Base-by-base conservation (phyloP, 768 basidiomycete species). In the Termitomyces sp. region DNA sequence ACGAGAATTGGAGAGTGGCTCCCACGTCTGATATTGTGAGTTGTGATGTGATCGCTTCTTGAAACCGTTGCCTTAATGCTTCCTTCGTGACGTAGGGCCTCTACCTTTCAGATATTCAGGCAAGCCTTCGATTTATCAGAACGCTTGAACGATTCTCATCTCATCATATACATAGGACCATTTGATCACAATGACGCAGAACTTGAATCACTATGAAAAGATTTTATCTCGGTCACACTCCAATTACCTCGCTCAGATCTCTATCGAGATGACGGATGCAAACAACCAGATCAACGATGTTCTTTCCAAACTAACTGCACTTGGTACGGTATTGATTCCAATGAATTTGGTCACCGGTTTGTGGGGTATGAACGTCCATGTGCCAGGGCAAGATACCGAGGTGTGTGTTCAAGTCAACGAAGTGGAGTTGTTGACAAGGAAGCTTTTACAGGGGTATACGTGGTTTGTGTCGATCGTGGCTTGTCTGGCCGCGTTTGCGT, bases 281-380 rank as follows among this genome's bases (percentile, higher is more conserved):
- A 99, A 99, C 74, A 99, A 99, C 70, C 94, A 98, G 75, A 99
- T 98, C 75, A 99, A 99, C 72, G 94, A 98, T 66, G 97, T 99
- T 2, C 83, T 98, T 5, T 93, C 91, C 5, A 98, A 98, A 75
- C 77, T 99, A 57, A 98, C 97, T 0, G 96, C 97, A 7, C 80
- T 99, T 45, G 97, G 97, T 80, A 99, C 97, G 6, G 85, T 99
- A 5, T 87, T 98, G 62, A 87, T 99, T 67, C 97, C 90, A 35
- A 97, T 95, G 88, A 98, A 98, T 70, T 72, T 98, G 69, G 84
- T 99, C 49, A 99, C 97, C 26, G 95, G 90, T 85, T 53, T 97
- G 14, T 96, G 93, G 94, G 95, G 96, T 12, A 98, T 98, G 96
- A 99, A 98, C 74, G 95, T 98, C 0, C 89, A 90, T 60, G 97